Evolutionary conservation across 805 yeast species (phyloP).

Genomic region (Ogataea pilisensis): DNA sequence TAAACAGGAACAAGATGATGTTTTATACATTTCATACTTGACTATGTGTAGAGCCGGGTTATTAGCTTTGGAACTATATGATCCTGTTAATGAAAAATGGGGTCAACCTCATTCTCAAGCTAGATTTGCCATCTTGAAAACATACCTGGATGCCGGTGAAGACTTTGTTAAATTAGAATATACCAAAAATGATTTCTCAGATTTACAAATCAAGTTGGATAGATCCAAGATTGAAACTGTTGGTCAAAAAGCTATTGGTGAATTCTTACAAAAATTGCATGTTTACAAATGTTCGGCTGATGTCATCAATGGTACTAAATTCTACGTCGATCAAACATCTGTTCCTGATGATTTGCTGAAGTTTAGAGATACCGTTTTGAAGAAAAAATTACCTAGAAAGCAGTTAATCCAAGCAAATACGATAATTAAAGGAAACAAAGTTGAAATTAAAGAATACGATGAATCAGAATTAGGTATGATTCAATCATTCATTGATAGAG

Average conservation of each 20-base stretch:
- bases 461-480: conserved; percentile 76
- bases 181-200: conserved; percentile 47
- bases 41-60: conserved; percentile 89
- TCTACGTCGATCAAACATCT: conserved; percentile 64
- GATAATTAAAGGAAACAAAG: conserved; percentile 34
- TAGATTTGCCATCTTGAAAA: conserved; percentile 77
- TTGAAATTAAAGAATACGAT: conserved; percentile 65
- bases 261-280: conserved; percentile 68
- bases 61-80: conserved; percentile 81
- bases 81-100: conserved; percentile 77
- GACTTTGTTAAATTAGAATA: conserved; percentile 53
- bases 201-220: conserved; percentile 58
- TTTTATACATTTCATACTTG: conserved; percentile 63
- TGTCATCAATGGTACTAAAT: conserved; percentile 55
- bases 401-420: conserved; percentile 85
- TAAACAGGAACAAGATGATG: conserved; percentile 55
- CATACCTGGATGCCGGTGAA: conserved; percentile 60
- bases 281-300: conserved; percentile 78
- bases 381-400: conserved; percentile 76
- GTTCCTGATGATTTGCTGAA: conserved; percentile 59
- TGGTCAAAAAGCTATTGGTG: conserved; percentile 72
- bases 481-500: conserved; percentile 67
- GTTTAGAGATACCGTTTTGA: conserved; percentile 64
- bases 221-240: conserved; percentile 56
- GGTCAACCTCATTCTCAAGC: conserved; percentile 97